These are phyloP conservation scores for Aquilaria sinensis DNA, from an alignment of 345 rosid species.

Conservation along the genomic window DNA sequence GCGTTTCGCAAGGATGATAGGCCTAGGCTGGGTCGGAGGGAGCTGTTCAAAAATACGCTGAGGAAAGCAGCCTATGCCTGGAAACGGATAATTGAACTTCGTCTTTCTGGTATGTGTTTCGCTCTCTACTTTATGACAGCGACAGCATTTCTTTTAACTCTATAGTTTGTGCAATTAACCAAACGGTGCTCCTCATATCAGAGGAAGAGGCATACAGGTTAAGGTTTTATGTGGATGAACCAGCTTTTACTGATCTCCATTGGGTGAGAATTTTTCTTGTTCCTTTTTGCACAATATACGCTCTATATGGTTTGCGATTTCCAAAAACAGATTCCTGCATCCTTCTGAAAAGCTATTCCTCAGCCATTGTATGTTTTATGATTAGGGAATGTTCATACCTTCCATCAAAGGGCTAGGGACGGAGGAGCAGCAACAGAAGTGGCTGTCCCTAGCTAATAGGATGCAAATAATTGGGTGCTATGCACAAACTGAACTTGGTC, in stretches of 20 bases:
- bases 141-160: not conserved
- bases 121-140: not conserved
- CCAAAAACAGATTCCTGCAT: not conserved
- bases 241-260: slow-evolving; percentile 89
- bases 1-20: slow-evolving; percentile 77
- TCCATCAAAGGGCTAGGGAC: slow-evolving; percentile 97
- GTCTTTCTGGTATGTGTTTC: slow-evolving; percentile 53
- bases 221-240: slow-evolving; percentile 75
- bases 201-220: slow-evolving; percentile 79
- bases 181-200: slow-evolving; percentile 25
- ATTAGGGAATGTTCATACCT: slow-evolving; percentile 93
- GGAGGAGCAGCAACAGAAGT: slow-evolving; percentile 88
- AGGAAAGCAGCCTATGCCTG: slow-evolving; percentile 85
- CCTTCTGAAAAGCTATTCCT: no score
- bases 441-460: slow-evolving; percentile 84
- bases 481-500: slow-evolving; percentile 99
- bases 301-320: not conserved
- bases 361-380: slow-evolving; percentile 5
- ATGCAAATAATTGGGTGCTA: slow-evolving; percentile 99
- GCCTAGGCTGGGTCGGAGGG: slow-evolving; percentile 67
- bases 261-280: slow-evolving; percentile 45
- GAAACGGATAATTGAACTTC: slow-evolving; percentile 81
- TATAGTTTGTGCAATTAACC: not conserved
- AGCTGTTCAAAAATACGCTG: slow-evolving; percentile 83
- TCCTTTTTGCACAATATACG: not conserved